Evolutionary conservation across 345 rosid species (phyloP).

Genomic region (Gossypium stocksii): DNA sequence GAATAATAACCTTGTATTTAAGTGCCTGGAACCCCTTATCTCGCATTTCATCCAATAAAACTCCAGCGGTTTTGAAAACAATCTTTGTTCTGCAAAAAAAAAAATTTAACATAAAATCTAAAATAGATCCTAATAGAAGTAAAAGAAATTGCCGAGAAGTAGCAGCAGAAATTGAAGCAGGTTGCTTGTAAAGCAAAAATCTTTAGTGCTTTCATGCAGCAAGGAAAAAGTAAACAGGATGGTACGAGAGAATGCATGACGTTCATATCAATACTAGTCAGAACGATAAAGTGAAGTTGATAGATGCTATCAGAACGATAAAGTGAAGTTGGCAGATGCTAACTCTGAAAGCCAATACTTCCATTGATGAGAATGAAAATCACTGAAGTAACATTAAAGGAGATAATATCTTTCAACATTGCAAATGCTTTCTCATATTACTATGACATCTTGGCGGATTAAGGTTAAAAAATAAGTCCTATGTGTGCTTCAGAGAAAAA

Average conservation of each 20-base stretch:
- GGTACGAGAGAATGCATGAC: background rate
- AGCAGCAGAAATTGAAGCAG: background rate
- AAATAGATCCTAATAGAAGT: background rate
- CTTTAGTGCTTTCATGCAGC: background rate
- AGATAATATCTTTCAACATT: background rate
- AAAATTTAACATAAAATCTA: constrained; percentile 5
- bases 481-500: background rate
- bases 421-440: background rate
- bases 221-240: background rate
- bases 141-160: background rate
- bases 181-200: background rate
- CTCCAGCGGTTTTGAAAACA: constrained; percentile 95
- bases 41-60: constrained; percentile 82
- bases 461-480: background rate
- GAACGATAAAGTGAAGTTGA: background rate
- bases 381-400: background rate
- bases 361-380: background rate
- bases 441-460: background rate
- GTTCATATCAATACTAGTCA: background rate
- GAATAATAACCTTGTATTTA: constrained; percentile 80
- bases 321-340: background rate
- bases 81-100: constrained; percentile 63
- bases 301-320: background rate
- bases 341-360: constrained; percentile 2
- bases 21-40: constrained; percentile 83